Conservation (phyloP, 2,329 filamentous ascomycete species). For the Aspergillus latus region DNA sequence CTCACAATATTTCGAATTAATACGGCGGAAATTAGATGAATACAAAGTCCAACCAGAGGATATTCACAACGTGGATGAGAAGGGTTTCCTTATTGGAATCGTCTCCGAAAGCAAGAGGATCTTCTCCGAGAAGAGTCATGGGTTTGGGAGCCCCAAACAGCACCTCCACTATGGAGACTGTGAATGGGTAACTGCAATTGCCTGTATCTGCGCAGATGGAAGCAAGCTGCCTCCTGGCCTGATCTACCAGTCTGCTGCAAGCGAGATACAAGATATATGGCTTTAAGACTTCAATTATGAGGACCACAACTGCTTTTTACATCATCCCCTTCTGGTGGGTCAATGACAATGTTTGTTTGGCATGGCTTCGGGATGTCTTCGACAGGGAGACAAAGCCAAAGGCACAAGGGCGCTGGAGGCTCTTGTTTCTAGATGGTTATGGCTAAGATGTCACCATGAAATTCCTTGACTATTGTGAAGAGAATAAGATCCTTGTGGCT, state of each 20-base stretch:
- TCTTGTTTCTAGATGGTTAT: constrained; percentile 14
- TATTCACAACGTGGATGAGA: background rate
- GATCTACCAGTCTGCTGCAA: constrained; percentile 21
- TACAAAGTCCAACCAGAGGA: background rate
- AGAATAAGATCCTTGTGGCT: constrained; percentile 11
- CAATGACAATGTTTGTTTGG: constrained; percentile 8
- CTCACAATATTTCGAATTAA: background rate
- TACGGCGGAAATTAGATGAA: background rate
- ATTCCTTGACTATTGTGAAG: constrained; percentile 10
- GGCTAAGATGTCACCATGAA: constrained; percentile 12
- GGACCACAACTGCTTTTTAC: background rate
- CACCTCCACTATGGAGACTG: constrained; percentile 21
- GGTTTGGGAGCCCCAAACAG: constrained; percentile 11
- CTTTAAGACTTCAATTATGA: constrained; percentile 15
- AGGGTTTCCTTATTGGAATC: background rate
- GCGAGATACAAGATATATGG: constrained; percentile 20
- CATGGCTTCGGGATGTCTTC: constrained; percentile 5
- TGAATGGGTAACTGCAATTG: constrained; percentile 24
- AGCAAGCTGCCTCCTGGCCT: constrained; percentile 14
- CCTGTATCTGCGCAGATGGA: constrained; percentile 20
- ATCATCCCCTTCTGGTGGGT: background rate
- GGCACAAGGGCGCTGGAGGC: constrained; percentile 1
- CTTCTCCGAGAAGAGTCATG: constrained; percentile 12
- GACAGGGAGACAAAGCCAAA: constrained; percentile 9
- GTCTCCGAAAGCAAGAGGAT: constrained; percentile 14